Evolutionary conservation across 1,284 basidiomycete genomes (phyloP), one percentile per base, ranked within the genome.

Genomic region (Kwoniella shivajii): DNA sequence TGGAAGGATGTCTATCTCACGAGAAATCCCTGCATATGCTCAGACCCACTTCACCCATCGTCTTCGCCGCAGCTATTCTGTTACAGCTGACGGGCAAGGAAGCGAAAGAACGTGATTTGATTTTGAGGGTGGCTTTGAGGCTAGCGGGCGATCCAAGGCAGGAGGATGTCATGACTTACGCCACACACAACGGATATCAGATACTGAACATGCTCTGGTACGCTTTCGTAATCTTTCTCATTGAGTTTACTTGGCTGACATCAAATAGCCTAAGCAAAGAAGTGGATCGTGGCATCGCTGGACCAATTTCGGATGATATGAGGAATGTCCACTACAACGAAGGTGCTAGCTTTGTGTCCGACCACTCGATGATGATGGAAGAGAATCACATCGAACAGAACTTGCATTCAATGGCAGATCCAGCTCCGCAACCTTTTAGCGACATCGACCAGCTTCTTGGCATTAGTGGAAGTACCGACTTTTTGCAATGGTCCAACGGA

Each of bases 181-280:
- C 50, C 6, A 46, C 36, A 26, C 56, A 57, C 29, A 57, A 57
- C 30, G 56, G 56, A 2, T 57, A 47, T 45, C 56, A 57, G 24
- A 57, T 57, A 16, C 29, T 57, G 37, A 57, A 57, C 33, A 57
- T 57, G 56, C 45, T 57, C 16, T 57, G 56, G 56, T 57, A 20
- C 52, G 56, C 24, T 6, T 4, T 24, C 13, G 11, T 36, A 7
- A 7, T n/a, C 26, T 10, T 18, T 9, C 14, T 9, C 49, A 33
- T 38, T 18, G 27, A 20, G 22, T 29, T 45, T 24, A 30, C n/a
- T 45, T 4, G 41, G 30, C 11, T 27, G 18, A 9, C 7, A 2
- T 34, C 20, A 13, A n/a, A 20, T n/a, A 54, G 42, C 34, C 34
- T 48, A 3, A 55, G 54, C 33, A 47, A 47, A 27, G 37, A 48